These are phyloP conservation scores for Citrus hindsii DNA, from an alignment of 345 rosid species.

Conservation along the genomic window DNA sequence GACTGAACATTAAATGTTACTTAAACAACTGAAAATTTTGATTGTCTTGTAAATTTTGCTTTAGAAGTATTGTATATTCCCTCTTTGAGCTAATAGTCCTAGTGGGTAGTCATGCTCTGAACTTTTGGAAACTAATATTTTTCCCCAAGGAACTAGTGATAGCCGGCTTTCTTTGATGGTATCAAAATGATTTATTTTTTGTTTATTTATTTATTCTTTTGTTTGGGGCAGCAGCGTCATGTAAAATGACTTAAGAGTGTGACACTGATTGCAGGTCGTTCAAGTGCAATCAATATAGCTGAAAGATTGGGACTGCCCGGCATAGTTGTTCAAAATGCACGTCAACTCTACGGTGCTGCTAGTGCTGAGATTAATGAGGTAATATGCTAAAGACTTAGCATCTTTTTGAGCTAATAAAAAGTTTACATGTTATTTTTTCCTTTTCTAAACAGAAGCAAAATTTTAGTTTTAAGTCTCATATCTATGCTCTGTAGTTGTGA, in stretches of 20 bases:
- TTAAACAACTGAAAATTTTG: background rate
- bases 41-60: background rate
- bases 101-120: background rate
- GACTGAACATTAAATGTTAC: background rate
- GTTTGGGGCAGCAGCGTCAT: background rate
- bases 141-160: background rate
- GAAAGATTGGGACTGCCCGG: conserved; percentile 73
- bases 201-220: too few relatives aligned
- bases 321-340: conserved; percentile 47
- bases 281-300: conserved; percentile 89
- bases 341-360: conserved; percentile 67
- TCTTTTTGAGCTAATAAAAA: background rate
- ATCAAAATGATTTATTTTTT: background rate
- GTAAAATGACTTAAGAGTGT: conserved; percentile 3
- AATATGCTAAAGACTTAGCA: background rate
- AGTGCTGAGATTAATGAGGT: conserved; percentile 90
- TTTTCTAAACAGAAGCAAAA: background rate
- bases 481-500: background rate
- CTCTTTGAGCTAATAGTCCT: background rate
- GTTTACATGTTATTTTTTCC: background rate
- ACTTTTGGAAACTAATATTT: conserved; percentile 1
- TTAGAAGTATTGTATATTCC: background rate
- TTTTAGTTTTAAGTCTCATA: background rate
- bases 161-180: background rate
- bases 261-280: conserved; percentile 54